A percentile compares a stretch with the other conserved stretches of the same genome.
These are phyloP conservation scores for Cutaneotrichosporon sp. DNA, from an alignment of 1,284 basidiomycete species.

Conservation along the genomic window DNA sequence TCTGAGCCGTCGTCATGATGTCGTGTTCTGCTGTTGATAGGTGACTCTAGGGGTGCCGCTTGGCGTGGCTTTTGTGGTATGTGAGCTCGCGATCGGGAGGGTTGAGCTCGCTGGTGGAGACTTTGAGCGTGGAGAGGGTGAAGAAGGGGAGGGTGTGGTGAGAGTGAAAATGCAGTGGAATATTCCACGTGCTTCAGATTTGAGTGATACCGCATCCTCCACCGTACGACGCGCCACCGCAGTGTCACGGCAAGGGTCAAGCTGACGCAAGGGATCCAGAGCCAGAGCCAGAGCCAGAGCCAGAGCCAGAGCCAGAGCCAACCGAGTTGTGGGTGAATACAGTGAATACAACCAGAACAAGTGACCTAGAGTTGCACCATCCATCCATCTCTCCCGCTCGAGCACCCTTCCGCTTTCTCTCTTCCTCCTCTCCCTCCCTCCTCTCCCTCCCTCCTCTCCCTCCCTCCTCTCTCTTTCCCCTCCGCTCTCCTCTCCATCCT, in stretches of 20 bases:
- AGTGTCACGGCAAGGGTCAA: too few species aligned
- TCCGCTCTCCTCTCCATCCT: background rate
- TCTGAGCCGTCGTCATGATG: conserved; percentile 54
- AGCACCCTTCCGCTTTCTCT: background rate
- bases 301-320: too few species aligned
- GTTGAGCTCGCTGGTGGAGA: background rate
- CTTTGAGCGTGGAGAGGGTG: background rate
- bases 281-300: too few species aligned
- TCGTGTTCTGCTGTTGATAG: background rate
- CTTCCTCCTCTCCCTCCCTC: background rate
- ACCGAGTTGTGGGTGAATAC: too few species aligned
- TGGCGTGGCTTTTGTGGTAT: background rate
- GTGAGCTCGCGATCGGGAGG: background rate
- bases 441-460: background rate
- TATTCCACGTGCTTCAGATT: conserved; percentile 6
- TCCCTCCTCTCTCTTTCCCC: background rate
- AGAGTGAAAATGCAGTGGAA: background rate
- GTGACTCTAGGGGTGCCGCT: background rate
- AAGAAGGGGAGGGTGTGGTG: background rate
- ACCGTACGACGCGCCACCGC: background rate
- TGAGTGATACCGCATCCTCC: background rate
- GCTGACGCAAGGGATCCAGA: too few species aligned
- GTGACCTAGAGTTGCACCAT: too few species aligned
- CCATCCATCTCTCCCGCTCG: background rate
- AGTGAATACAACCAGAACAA: too few species aligned